Evolutionary conservation across 441 rosid genomes (phyloP).

Genomic region (Mallotus repandus): DNA sequence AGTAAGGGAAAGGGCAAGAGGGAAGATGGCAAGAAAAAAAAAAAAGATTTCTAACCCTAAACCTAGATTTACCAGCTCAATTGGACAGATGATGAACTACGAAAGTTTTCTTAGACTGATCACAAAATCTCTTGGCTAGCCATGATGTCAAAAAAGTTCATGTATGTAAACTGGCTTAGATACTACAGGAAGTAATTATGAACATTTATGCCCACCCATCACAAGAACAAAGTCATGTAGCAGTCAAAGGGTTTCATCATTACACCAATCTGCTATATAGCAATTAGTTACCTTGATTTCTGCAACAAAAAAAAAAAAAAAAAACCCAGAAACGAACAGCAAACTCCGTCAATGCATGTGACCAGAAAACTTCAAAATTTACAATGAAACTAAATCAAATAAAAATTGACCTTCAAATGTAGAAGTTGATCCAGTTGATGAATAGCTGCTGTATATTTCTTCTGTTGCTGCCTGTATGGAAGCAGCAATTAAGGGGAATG

Average conservation of each 20-base stretch:
- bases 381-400: not conserved
- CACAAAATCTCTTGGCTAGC: slow-evolving; percentile 10
- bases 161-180: not conserved
- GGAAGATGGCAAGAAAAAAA: not conserved
- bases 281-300: slow-evolving; percentile 16
- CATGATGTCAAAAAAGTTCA: slow-evolving; percentile 6
- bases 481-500: slow-evolving; percentile 56
- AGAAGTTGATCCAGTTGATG: slow-evolving; percentile 5
- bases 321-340: not conserved
- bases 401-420: slow-evolving; percentile 10
- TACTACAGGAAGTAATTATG: not conserved
- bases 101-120: not conserved
- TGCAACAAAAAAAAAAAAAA: not conserved
- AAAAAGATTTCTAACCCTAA: slow-evolving; percentile 2
- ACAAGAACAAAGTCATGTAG: not conserved
- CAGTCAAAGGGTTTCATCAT: slow-evolving; percentile 39
- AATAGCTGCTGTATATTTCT: not conserved
- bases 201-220: not conserved
- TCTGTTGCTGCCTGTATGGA: slow-evolving; percentile 12
- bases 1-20: not conserved
- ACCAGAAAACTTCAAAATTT: not conserved
- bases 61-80: not conserved
- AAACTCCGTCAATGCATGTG: not conserved
- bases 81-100: slow-evolving; percentile 10
- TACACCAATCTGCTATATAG: slow-evolving; percentile 34